These are phyloP conservation scores for Ascochyta viciae-villosae DNA, from an alignment of 2,329 filamentous ascomycete species.

Conservation along the genomic window DNA sequence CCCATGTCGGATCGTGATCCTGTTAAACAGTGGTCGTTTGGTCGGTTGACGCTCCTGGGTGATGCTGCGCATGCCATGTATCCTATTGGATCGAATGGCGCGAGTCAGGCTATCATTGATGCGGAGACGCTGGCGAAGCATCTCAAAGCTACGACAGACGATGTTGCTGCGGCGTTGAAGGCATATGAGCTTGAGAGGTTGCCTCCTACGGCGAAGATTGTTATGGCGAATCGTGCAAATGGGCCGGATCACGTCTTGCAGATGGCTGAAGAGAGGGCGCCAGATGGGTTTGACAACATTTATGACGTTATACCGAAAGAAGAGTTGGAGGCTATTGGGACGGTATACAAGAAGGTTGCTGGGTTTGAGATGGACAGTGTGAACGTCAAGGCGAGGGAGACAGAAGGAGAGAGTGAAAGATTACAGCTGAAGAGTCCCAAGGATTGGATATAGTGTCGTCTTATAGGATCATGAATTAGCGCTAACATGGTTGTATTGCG, in stretches of 20 bases:
- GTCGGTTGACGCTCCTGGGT: constrained; percentile 48
- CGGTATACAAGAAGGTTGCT: constrained; percentile 50
- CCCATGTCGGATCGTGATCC: constrained; percentile 57
- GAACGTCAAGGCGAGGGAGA: constrained; percentile 51
- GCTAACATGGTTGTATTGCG: neutral
- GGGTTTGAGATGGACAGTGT: constrained; percentile 57
- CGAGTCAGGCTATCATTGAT: constrained; percentile 55
- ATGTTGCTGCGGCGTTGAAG: constrained; percentile 45
- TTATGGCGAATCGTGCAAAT: constrained; percentile 56
- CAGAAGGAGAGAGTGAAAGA: constrained; percentile 32
- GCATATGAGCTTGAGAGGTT: constrained; percentile 51
- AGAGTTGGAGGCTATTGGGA: constrained; percentile 51
- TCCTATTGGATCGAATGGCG: constrained; percentile 55
- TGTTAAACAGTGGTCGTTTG: constrained; percentile 50
- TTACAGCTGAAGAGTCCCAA: constrained; percentile 27
- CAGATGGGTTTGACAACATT: constrained; percentile 49
- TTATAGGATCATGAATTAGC: neutral
- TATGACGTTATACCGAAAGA: constrained; percentile 52
- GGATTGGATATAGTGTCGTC: constrained; percentile 28
- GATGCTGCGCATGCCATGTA: constrained; percentile 55
- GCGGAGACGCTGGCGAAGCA: constrained; percentile 50
- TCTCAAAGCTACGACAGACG: constrained; percentile 33
- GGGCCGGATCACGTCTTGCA: constrained; percentile 57
- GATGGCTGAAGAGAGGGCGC: constrained; percentile 54
- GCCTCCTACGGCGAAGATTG: constrained; percentile 55